phyloP scores from a whole-genome alignment of 768 basidiomycete genomes.

The Boletus rufocinnamomeus region DNA sequence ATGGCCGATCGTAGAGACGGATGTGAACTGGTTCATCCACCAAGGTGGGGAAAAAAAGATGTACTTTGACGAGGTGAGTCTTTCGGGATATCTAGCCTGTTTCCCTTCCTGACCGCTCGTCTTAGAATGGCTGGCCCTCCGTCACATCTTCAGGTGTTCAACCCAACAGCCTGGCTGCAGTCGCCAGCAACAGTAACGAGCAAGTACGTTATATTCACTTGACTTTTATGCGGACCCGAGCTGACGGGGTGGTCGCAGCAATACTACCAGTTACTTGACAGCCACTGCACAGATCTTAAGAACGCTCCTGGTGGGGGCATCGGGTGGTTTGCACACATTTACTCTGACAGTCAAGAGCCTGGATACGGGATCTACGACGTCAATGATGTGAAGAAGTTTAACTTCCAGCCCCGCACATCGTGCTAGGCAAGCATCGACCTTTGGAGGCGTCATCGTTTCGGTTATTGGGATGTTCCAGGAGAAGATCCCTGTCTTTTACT shows the following conservation, averaged over 20 bases:
- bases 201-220: conserved; percentile 40
- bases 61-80: conserved; percentile 63
- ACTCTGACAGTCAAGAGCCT: conserved; percentile 62
- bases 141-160: conserved; percentile 59
- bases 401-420: conserved; percentile 60
- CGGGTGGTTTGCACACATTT: conserved; percentile 84
- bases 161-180: conserved; percentile 62
- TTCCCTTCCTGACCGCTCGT: conserved; percentile 1
- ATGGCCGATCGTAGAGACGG: conserved; percentile 61
- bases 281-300: conserved; percentile 65
- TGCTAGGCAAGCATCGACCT: conserved; percentile 42
- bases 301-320: conserved; percentile 57
- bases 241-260: conserved; percentile 27
- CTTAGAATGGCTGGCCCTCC: conserved; percentile 81
- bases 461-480: neutral
- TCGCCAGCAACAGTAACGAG: conserved; percentile 64
- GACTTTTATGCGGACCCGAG: neutral
- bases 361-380: conserved; percentile 69
- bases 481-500: neutral
- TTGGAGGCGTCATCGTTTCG: neutral
- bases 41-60: conserved; percentile 72
- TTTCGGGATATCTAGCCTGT: neutral
- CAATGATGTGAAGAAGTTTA: conserved; percentile 56
- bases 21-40: conserved; percentile 69
- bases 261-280: conserved; percentile 65